phyloP scores from a whole-genome alignment of 2,329 filamentous ascomycete genomes.

The Talaromyces atroroseus region DNA sequence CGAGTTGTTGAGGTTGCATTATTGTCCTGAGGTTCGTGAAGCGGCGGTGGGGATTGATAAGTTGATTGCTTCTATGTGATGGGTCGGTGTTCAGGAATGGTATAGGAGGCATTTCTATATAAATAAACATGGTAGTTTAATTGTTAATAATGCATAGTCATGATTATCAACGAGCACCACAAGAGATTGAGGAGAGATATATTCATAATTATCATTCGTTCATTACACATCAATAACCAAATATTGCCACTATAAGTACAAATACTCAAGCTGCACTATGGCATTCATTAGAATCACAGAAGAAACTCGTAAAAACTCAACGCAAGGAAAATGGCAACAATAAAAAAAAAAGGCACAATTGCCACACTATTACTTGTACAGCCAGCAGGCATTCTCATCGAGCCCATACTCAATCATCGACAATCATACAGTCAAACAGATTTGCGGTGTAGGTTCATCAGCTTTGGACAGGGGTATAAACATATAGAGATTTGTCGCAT shows the following conservation, averaged over 20 bases:
- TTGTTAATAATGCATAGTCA: no score
- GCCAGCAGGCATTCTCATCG: constrained; percentile 5
- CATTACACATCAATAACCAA: constrained; percentile 11
- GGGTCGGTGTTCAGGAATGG: no score
- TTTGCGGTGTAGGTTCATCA: constrained; percentile 10
- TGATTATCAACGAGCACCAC: neutral
- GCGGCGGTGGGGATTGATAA: constrained; percentile 66
- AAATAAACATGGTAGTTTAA: neutral
- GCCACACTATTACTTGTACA: neutral
- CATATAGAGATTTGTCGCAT: constrained; percentile 1
- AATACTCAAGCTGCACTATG: constrained; percentile 6
- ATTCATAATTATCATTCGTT: constrained; percentile 13
- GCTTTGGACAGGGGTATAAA: constrained; percentile 1
- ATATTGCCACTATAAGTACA: constrained; percentile 6
- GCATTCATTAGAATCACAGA: constrained; percentile 10
- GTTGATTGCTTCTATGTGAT: constrained; percentile 18
- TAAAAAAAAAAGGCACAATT: constrained; percentile 4
- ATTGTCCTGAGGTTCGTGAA: constrained; percentile 77
- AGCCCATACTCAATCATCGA: constrained; percentile 6
- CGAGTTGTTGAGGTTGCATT: constrained; percentile 78
- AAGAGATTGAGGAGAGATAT: neutral
- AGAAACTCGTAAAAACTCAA: constrained; percentile 13
- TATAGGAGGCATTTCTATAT: neutral
- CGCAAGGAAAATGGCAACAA: no score
- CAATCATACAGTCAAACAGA: constrained; percentile 8